Conservation (phyloP, 1,284 basidiomycete genomes). For the Wallemia mellicola region DNA sequence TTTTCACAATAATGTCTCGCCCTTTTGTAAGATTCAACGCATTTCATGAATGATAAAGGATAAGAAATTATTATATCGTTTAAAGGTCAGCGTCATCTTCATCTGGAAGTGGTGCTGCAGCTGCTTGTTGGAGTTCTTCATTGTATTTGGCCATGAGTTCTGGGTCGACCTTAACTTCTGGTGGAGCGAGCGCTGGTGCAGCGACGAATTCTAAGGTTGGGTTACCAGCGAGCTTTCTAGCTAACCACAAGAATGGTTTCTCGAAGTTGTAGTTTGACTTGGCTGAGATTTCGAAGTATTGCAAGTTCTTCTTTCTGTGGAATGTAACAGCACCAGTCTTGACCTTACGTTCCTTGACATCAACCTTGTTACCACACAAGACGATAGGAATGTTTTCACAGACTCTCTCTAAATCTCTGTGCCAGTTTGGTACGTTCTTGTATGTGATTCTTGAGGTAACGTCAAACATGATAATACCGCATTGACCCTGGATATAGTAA, state of each 20-base stretch:
- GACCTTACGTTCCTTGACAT: constrained; percentile 99
- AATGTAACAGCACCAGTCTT: constrained; percentile 97
- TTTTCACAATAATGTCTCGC: background rate
- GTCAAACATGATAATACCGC: constrained; percentile 99
- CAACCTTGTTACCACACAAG: constrained; percentile 98
- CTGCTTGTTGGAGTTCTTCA: constrained; percentile 32
- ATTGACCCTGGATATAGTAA: constrained; percentile 97
- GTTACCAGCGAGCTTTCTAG: constrained; percentile 90
- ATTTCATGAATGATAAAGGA: background rate
- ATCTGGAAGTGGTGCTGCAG: constrained; percentile 22
- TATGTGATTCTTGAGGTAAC: constrained; percentile 99
- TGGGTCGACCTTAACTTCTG: constrained; percentile 52
- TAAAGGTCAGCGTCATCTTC: constrained; percentile 19
- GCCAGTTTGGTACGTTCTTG: constrained; percentile 99
- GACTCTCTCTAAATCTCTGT: constrained; percentile 95
- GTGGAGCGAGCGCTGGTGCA: constrained; percentile 77
- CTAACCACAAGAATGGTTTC: constrained; percentile 99
- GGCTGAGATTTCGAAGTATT: constrained; percentile 98
- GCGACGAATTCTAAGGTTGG: constrained; percentile 75
- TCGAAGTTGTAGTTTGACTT: constrained; percentile 99
- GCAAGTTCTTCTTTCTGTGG: constrained; percentile 99
- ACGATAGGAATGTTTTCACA: constrained; percentile 99
- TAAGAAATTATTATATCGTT: constrained; percentile 12
- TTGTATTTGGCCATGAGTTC: constrained; percentile 57
- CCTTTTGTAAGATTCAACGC: too few species aligned